Evolutionary conservation across 306 rosid genomes (phyloP).

Genomic region (Ceratonia siliqua): DNA sequence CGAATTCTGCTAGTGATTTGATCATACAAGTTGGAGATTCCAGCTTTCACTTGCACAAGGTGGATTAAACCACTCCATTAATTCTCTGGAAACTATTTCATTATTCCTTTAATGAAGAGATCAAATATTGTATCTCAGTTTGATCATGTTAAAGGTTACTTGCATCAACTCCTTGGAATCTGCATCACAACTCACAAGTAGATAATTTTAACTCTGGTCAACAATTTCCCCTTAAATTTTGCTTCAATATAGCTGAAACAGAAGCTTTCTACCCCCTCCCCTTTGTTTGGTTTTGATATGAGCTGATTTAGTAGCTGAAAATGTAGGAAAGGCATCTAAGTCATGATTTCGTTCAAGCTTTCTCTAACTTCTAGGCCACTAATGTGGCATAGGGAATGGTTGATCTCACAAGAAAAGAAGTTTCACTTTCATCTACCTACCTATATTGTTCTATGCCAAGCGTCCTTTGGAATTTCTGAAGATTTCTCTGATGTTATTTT

Average conservation of each 20-base stretch:
- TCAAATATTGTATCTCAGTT: background rate
- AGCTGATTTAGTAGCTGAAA: background rate
- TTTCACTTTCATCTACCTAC: background rate
- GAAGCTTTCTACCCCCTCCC: background rate
- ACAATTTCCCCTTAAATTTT: background rate
- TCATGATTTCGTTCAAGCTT: background rate
- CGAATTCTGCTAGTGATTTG: slow-evolving; percentile 52
- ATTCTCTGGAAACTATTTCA: background rate
- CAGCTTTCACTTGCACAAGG: slow-evolving; percentile 86
- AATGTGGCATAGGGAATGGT: too few relatives aligned
- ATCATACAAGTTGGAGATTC: slow-evolving; percentile 67
- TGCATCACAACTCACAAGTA: background rate
- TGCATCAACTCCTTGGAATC: background rate
- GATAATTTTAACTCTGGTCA: background rate
- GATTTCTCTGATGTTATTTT: background rate
- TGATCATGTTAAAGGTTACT: background rate
- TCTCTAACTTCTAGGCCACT: too few relatives aligned
- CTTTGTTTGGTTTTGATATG: background rate
- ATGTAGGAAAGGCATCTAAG: background rate
- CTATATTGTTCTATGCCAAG: background rate
- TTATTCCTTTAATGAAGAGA: background rate
- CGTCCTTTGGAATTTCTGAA: background rate
- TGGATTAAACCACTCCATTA: slow-evolving; percentile 25
- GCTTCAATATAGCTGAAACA: background rate
- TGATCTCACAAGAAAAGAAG: background rate